Conservation (phyloP, 108 stramenopile species). For the Chaetoceros muelleri region DNA sequence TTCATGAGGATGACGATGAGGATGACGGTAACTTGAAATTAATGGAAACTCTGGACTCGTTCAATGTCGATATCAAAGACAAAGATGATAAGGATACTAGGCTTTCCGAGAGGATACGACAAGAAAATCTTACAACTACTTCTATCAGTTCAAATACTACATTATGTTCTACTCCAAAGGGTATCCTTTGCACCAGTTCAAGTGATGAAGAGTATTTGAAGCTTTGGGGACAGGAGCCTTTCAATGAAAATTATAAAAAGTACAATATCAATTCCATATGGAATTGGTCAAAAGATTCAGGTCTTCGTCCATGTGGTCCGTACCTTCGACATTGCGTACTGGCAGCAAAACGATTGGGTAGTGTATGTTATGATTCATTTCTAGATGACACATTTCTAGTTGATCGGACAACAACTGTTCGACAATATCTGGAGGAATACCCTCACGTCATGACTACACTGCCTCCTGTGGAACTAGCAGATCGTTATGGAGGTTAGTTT, state of each 20-base stretch:
- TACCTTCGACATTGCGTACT: constrained; percentile 82
- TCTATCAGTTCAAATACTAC: background rate
- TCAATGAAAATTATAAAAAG: constrained; percentile 33
- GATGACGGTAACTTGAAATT: constrained; percentile 3
- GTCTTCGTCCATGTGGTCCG: constrained; percentile 64
- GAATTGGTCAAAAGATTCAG: constrained; percentile 55
- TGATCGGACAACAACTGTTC: constrained; percentile 59
- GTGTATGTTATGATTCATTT: constrained; percentile 52
- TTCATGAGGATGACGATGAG: constrained; percentile 1
- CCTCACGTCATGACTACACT: constrained; percentile 32
- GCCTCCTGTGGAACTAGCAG: constrained; percentile 34
- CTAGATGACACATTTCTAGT: constrained; percentile 70
- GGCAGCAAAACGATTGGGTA: constrained; percentile 50
- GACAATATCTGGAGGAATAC: constrained; percentile 46
- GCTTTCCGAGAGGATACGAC: background rate
- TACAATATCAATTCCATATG: constrained; percentile 74
- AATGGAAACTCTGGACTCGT: too few relatives aligned
- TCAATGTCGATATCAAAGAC: constrained; percentile 1
- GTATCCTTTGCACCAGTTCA: constrained; percentile 51
- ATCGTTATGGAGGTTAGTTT: constrained; percentile 54
- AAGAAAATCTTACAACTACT: background rate
- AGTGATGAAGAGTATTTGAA: constrained; percentile 54
- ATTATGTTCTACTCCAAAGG: constrained; percentile 10
- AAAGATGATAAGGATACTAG: background rate
- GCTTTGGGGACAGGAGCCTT: constrained; percentile 55